Evolutionary conservation across 2,329 filamentous ascomycete species (phyloP).

Genomic region (Fusarium aywerte): DNA sequence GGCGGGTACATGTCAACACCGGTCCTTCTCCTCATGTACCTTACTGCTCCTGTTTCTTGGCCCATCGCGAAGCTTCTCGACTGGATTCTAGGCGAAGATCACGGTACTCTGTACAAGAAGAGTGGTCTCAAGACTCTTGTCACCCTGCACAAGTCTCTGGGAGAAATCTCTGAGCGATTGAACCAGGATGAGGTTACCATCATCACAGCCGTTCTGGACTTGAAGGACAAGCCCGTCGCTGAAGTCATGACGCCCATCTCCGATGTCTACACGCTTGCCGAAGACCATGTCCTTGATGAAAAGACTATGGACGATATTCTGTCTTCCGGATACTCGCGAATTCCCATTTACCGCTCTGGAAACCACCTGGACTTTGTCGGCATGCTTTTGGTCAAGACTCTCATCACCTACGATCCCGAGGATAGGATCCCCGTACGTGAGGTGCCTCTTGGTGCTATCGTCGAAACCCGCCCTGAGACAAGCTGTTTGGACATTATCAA

Average conservation of each 20-base stretch:
- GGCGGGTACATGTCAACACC: conserved; percentile 92
- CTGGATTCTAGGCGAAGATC: conserved; percentile 90
- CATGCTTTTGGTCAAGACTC: conserved; percentile 97
- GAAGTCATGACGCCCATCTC: conserved; percentile 99
- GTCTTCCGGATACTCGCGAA: conserved; percentile 92
- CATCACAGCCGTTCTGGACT: conserved; percentile 93
- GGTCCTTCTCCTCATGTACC: conserved; percentile 89
- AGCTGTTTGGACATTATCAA: conserved; percentile 99
- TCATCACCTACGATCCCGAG: conserved; percentile 98
- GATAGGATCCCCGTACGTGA: conserved; percentile 88
- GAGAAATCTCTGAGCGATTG: conserved; percentile 85
- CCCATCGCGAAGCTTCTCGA: conserved; percentile 96
- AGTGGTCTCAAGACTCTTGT: conserved; percentile 96
- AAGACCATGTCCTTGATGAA: conserved; percentile 92
- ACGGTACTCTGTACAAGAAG: conserved; percentile 98
- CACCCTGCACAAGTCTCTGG: conserved; percentile 91
- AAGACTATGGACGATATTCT: conserved; percentile 94
- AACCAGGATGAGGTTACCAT: conserved; percentile 99
- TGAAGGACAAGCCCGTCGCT: conserved; percentile 95
- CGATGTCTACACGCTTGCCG: conserved; percentile 96
- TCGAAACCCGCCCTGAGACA: conserved; percentile 93
- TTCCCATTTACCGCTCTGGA: conserved; percentile 90
- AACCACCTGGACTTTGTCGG: conserved; percentile 91
- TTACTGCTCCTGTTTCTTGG: conserved; percentile 90
- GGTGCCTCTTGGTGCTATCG: conserved; percentile 91